phyloP scores from a whole-genome alignment of 2,329 filamentous ascomycete genomes.

The Delphinella strobiligena region DNA sequence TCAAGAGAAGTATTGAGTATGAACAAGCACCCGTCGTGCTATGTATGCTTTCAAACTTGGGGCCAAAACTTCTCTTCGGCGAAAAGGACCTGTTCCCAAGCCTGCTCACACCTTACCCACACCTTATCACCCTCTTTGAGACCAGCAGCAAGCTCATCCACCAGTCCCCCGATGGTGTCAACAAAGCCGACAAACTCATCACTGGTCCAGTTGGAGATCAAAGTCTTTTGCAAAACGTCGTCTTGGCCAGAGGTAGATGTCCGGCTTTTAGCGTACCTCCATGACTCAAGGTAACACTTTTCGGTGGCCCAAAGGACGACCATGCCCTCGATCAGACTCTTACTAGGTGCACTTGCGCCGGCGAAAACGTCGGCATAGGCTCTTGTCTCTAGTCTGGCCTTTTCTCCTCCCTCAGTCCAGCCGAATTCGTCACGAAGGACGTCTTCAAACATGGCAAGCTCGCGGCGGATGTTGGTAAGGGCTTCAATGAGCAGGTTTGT shows the following conservation, averaged over 20 bases:
- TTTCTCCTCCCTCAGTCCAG: slow-evolving; percentile 8
- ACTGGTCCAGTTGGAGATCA: slow-evolving; percentile 40
- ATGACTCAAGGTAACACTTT: slow-evolving; percentile 38
- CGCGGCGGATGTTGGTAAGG: slow-evolving; percentile 52
- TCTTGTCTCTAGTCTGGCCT: slow-evolving; percentile 16
- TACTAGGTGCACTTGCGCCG: slow-evolving; percentile 37
- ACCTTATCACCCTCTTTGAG: slow-evolving; percentile 29
- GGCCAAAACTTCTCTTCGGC: slow-evolving; percentile 38
- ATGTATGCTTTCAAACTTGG: slow-evolving; percentile 22
- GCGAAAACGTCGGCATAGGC: slow-evolving; percentile 49
- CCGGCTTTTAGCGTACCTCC: slow-evolving; percentile 31
- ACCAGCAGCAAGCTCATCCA: slow-evolving; percentile 33
- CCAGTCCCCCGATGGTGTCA: slow-evolving; percentile 30
- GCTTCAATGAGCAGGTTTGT: slow-evolving; percentile 51
- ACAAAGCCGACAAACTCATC: slow-evolving; percentile 37
- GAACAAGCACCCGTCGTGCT: too few relatives aligned
- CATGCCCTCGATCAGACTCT: slow-evolving; percentile 51
- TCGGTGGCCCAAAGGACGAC: slow-evolving; percentile 66
- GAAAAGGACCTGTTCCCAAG: slow-evolving; percentile 37
- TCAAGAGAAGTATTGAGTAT: too few relatives aligned
- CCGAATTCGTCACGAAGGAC: slow-evolving; percentile 17
- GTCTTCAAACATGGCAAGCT: slow-evolving; percentile 55
- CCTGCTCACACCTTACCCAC: slow-evolving; percentile 36
- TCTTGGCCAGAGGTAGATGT: slow-evolving; percentile 15
- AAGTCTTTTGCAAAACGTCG: slow-evolving; percentile 34